phyloP scores from a whole-genome alignment of 2,329 filamentous ascomycete species.

The Verticillium isaacii region DNA sequence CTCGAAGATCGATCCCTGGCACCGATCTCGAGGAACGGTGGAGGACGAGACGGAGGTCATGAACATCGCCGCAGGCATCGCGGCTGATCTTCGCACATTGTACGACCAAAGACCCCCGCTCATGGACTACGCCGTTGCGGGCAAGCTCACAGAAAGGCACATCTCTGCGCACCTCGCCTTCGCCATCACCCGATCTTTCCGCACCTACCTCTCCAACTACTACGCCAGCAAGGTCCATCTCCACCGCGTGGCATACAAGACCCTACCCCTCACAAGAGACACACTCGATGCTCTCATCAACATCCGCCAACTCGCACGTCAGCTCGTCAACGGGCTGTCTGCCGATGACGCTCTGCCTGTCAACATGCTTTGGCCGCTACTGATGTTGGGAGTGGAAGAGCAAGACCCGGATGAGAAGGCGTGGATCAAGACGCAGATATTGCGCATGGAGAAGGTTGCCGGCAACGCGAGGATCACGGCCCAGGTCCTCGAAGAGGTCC shows the following conservation, averaged over 20 bases:
- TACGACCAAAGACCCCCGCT: slow-evolving; percentile 46
- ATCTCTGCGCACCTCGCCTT: slow-evolving; percentile 43
- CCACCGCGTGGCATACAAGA: slow-evolving; percentile 52
- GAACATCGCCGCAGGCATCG: slow-evolving; percentile 45
- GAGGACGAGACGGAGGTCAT: slow-evolving; percentile 56
- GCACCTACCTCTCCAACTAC: slow-evolving; percentile 52
- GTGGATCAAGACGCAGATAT: slow-evolving; percentile 47
- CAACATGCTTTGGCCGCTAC: slow-evolving; percentile 52
- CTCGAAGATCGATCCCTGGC: slow-evolving; percentile 52
- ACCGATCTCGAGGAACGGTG: slow-evolving; percentile 49
- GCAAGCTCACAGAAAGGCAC: slow-evolving; percentile 41
- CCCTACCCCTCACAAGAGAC: slow-evolving; percentile 46
- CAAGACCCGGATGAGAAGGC: slow-evolving; percentile 39
- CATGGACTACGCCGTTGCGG: slow-evolving; percentile 52
- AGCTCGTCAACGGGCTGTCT: slow-evolving; percentile 36
- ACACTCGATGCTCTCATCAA: slow-evolving; percentile 40
- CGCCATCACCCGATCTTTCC: slow-evolving; percentile 46
- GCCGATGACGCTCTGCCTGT: slow-evolving; percentile 43
- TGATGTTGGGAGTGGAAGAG: slow-evolving; percentile 52
- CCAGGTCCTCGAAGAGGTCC: slow-evolving; percentile 40
- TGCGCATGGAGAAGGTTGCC: slow-evolving; percentile 39
- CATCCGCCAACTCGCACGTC: slow-evolving; percentile 40
- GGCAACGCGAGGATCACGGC: slow-evolving; percentile 39
- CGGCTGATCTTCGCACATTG: slow-evolving; percentile 42
- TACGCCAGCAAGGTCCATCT: slow-evolving; percentile 51